A percentile compares a stretch with the other conserved stretches of the same genome.
phyloP scores from a whole-genome alignment of 2,329 filamentous ascomycete species.

The Aureobasidium sp. region DNA sequence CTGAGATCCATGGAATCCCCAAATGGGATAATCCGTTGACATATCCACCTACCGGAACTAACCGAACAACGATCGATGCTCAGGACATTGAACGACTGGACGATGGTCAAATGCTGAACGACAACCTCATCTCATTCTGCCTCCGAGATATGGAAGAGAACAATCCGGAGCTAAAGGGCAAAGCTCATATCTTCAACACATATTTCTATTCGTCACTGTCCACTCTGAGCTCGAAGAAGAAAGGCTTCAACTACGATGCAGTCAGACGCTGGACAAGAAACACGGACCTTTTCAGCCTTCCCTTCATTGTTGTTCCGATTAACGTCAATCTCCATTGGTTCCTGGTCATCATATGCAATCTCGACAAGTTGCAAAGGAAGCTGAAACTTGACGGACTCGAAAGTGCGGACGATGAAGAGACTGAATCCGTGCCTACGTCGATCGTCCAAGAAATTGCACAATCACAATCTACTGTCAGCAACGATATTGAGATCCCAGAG shows the following conservation, averaged over 20 bases:
- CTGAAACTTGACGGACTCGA: background rate
- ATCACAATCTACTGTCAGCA: background rate
- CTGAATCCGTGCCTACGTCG: background rate
- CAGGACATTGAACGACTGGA: constrained; percentile 72
- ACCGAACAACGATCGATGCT: constrained; percentile 59
- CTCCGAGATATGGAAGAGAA: constrained; percentile 46
- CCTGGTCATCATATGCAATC: constrained; percentile 88
- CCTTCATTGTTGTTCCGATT: constrained; percentile 87
- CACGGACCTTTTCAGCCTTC: constrained; percentile 74
- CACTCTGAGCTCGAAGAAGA: constrained; percentile 46
- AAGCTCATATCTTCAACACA: constrained; percentile 83
- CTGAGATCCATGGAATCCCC: background rate
- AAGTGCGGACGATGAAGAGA: background rate
- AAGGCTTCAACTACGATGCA: constrained; percentile 70
- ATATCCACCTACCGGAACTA: constrained; percentile 53
- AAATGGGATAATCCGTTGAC: constrained; percentile 46
- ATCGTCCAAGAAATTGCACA: background rate
- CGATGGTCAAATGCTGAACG: constrained; percentile 82
- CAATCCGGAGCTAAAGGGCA: constrained; percentile 38
- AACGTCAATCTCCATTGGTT: constrained; percentile 88
- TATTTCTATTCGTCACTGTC: constrained; percentile 82
- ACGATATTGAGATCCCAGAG: constrained; percentile 6
- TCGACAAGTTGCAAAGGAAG: constrained; percentile 42
- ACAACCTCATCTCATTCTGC: constrained; percentile 87
- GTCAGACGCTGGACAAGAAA: constrained; percentile 84